Evolutionary conservation across 352 stramenopile genomes (phyloP), one percentile per base, ranked within the genome.

Genomic region (Aphanomyces astaci): DNA sequence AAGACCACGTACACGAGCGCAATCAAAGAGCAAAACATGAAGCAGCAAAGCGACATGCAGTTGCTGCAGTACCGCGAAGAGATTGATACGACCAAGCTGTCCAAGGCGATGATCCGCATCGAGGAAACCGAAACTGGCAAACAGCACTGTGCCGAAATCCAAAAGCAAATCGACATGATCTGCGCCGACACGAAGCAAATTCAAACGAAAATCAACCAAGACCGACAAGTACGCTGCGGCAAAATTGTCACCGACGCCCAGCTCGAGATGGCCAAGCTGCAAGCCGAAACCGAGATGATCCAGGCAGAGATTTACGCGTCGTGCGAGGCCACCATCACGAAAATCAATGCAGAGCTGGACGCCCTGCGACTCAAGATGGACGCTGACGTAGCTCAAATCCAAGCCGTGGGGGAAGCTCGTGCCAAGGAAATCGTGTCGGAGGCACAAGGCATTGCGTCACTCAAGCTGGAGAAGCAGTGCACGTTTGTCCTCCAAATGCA

Each of bases 41-140:
- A 92, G 72, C 84, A 89, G 57, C 78, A 89, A 70, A 82, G 72
- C 57, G 80, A 84, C 73, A 88, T 92, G 84, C 79, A 88, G 57
- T 75, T 85, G 74, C 72, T 93, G 59, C 72, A 77, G 31, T 81
- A 81, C 72, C 80, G 81, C 65, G 77, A 84, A 43, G 76, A 79
- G 65, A 77, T 82, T 48, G 75, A 85, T 52, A 81, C 76, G 59
- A 81, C 76, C 45, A 83, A 87, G 39, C 66, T 88, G 40, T 75
- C 81, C 51, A 79, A 81, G 45, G 65, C 56, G n/a, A 80, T 85
- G 76, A 79, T 80, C 71, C 72, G 72, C 17, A 82, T 81, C 64
- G 79, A 94, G 56, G 80, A 89, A 56, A 76, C 82, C 24, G 79
- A 89, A 72, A 86, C 78, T 0, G 76, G 74, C 9, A 82, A 80